phyloP scores from a whole-genome alignment of 257 asterid species.

The Gynochthodes officinalis region DNA sequence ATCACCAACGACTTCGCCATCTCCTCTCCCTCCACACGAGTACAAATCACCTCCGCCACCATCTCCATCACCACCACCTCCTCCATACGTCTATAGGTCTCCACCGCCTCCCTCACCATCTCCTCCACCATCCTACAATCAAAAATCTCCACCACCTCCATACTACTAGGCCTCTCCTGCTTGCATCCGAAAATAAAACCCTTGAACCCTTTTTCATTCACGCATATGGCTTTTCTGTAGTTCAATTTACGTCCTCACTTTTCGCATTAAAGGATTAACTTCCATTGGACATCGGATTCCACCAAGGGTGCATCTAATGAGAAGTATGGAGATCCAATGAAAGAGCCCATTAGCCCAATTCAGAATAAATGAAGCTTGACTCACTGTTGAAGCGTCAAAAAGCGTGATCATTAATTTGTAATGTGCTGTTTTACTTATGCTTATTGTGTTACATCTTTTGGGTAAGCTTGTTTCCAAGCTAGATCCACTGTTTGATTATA shows the following conservation, averaged over 20 bases:
- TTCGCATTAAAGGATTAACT: neutral
- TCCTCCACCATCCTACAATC: neutral
- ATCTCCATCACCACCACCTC: slow-evolving; percentile 13
- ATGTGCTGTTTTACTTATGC: neutral
- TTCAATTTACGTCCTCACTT: neutral
- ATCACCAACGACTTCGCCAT: neutral
- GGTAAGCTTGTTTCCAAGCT: neutral
- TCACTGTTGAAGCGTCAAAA: neutral
- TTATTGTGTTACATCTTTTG: neutral
- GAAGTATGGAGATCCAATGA: neutral
- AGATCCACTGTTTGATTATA: neutral
- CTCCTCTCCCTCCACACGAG: neutral
- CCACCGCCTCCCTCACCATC: too few species aligned
- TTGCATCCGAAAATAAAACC: neutral
- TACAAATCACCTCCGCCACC: too few species aligned
- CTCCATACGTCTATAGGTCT: neutral
- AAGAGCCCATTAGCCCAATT: neutral
- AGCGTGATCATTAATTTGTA: neutral
- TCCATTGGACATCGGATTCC: neutral
- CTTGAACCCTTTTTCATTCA: neutral
- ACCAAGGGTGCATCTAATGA: neutral
- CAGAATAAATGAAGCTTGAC: neutral
- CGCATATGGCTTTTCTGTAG: neutral
- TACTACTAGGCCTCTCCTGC: neutral
- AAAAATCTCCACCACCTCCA: neutral